These are phyloP conservation scores for Fusarium virguliforme DNA, from an alignment of 2,329 filamentous ascomycete genomes.

Conservation along the genomic window DNA sequence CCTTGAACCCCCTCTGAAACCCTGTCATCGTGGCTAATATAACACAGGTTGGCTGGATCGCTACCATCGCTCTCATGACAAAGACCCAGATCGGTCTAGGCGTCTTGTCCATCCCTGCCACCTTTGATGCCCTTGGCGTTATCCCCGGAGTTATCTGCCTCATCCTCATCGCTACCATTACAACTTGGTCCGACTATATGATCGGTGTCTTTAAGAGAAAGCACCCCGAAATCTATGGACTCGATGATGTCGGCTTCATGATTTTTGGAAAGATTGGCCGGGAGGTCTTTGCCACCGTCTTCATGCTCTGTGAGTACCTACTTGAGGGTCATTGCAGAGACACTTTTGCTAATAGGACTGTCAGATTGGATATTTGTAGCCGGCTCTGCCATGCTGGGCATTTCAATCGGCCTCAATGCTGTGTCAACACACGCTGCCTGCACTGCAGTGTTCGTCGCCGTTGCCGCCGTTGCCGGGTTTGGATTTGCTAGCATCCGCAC, in stretches of 20 bases:
- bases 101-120: conserved; percentile 66
- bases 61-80: conserved; percentile 62
- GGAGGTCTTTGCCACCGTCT: conserved; percentile 58
- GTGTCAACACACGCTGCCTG: conserved; percentile 58
- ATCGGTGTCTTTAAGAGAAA: conserved; percentile 67
- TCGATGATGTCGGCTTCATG: conserved; percentile 66
- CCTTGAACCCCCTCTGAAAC: neutral
- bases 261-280: conserved; percentile 64
- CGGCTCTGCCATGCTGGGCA: conserved; percentile 60
- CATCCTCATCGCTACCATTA: conserved; percentile 59
- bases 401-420: conserved; percentile 59
- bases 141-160: conserved; percentile 66
- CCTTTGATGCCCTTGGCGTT: conserved; percentile 63
- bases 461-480: conserved; percentile 52
- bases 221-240: conserved; percentile 67
- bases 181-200: conserved; percentile 66
- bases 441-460: conserved; percentile 58
- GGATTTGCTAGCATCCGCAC: conserved; percentile 54
- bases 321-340: neutral
- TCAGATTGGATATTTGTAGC: conserved; percentile 51
- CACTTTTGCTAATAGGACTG: conserved; percentile 1
- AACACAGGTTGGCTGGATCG: conserved; percentile 59
- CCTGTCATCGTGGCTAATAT: conserved; percentile 10
- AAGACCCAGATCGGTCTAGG: conserved; percentile 63
- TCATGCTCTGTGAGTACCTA: conserved; percentile 54